Evolutionary conservation across 768 basidiomycete species (phyloP).

Genomic region (Mycena galopus): DNA sequence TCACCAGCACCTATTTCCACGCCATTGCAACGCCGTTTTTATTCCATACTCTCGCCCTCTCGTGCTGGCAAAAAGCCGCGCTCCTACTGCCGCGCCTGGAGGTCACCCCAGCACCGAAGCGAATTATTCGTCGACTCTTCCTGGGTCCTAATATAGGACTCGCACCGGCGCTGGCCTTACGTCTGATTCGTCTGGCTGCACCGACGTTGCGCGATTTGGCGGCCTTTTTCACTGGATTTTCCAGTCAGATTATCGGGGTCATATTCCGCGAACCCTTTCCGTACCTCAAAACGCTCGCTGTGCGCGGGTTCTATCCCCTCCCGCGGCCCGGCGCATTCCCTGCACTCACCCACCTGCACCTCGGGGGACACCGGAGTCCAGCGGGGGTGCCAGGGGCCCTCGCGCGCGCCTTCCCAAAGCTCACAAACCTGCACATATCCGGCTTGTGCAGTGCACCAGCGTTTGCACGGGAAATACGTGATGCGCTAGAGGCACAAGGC

Average conservation of each 20-base stretch:
- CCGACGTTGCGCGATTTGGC: conserved; percentile 8
- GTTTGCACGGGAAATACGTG: conserved; percentile 20
- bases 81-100: not conserved
- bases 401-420: not conserved
- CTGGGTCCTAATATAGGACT: not conserved
- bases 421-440: conserved; percentile 13
- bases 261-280: conserved; percentile 14
- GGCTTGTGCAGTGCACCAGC: conserved; percentile 5
- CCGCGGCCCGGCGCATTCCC: conserved; percentile 21
- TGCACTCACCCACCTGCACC: conserved; percentile 13
- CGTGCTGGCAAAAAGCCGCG: not conserved
- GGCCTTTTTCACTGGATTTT: not conserved
- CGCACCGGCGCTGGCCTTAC: not conserved
- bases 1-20: conserved; percentile 22
- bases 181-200: conserved; percentile 2
- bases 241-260: not conserved
- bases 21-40: conserved; percentile 13
- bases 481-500: not conserved
- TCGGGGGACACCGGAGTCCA: conserved; percentile 17
- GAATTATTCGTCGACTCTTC: conserved; percentile 4
- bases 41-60: conserved; percentile 11
- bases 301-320: conserved; percentile 24
- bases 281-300: not conserved
- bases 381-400: not conserved
- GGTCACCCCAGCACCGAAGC: not conserved